Conservation (phyloP, 257 asterid species). For the Knoxia roxburghii region DNA sequence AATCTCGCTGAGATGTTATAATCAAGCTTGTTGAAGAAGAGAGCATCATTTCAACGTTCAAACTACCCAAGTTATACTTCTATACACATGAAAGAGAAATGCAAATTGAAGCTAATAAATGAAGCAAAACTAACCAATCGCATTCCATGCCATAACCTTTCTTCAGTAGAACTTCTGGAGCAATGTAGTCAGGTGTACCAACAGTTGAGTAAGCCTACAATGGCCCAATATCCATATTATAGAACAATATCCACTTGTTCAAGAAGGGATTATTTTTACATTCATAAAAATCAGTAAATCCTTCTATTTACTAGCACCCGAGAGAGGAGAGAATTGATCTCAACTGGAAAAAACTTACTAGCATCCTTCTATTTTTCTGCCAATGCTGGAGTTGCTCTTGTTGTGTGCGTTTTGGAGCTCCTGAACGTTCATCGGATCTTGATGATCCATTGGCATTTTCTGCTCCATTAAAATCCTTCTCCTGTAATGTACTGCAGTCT, state of each 20-base stretch:
- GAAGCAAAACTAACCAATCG: constrained; percentile 70
- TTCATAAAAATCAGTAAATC: background rate
- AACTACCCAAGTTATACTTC: too few relatives aligned
- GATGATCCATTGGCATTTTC: constrained; percentile 43
- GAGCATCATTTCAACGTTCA: background rate
- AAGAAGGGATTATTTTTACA: background rate
- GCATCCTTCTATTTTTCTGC: constrained; percentile 97
- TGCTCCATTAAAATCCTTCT: constrained; percentile 65
- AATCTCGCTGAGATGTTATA: too few relatives aligned
- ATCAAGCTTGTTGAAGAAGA: background rate
- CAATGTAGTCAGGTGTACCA: constrained; percentile 97
- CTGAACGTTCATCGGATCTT: constrained; percentile 38
- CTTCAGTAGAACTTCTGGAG: constrained; percentile 92
- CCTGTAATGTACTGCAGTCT: constrained; percentile 81
- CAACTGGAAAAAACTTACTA: constrained; percentile 47
- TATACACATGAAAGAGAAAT: too few relatives aligned
- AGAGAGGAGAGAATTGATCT: constrained; percentile 10
- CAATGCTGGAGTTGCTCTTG: constrained; percentile 96
- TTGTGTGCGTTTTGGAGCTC: constrained; percentile 81
- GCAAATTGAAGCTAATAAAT: background rate
- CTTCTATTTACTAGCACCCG: background rate
- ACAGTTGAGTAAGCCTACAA: constrained; percentile 96
- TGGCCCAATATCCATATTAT: constrained; percentile 11
- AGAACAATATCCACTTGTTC: too few relatives aligned
- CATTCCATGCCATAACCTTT: constrained; percentile 99